Evolutionary conservation across 1,284 basidiomycete species (phyloP).

Genomic region (Pascua guehoae): DNA sequence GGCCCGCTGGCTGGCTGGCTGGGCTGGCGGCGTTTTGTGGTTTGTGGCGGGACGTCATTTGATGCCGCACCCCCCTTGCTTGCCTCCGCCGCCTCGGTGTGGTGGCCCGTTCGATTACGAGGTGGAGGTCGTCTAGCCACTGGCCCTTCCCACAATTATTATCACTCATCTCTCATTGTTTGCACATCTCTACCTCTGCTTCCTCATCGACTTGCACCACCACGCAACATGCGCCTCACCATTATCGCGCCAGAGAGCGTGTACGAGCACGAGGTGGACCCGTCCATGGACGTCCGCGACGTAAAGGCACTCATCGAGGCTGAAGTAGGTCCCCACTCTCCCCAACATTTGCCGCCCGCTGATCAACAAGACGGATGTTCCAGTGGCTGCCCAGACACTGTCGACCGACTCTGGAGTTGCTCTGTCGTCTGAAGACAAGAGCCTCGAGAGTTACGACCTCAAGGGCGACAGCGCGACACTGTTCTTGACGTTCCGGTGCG

Average conservation of each 20-base stretch:
- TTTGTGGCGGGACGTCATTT: neutral
- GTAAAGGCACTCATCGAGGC: conserved; percentile 84
- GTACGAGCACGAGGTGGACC: conserved; percentile 76
- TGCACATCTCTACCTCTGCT: neutral
- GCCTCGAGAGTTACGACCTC: conserved; percentile 40
- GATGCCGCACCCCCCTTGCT: no score
- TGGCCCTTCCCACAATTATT: no score
- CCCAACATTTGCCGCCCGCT: neutral
- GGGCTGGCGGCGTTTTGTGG: neutral
- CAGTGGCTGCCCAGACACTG: conserved; percentile 22
- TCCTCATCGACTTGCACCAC: neutral
- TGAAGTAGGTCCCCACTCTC: conserved; percentile 60
- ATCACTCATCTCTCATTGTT: conserved; percentile 2
- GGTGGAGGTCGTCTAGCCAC: conserved; percentile 6
- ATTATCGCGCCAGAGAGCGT: conserved; percentile 71
- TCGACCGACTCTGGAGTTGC: conserved; percentile 40
- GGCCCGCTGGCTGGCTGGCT: conserved; percentile 2
- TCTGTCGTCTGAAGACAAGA: conserved; percentile 27
- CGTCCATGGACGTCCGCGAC: conserved; percentile 80
- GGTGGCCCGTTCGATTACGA: neutral
- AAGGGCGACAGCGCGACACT: conserved; percentile 32
- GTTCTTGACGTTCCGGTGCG: conserved; percentile 41
- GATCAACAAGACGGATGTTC: conserved; percentile 29
- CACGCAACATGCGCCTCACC: conserved; percentile 67
- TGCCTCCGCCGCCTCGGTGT: neutral